Base-by-base conservation (phyloP, 140 eudicot genomes). In the Flaveria floridana region DNA sequence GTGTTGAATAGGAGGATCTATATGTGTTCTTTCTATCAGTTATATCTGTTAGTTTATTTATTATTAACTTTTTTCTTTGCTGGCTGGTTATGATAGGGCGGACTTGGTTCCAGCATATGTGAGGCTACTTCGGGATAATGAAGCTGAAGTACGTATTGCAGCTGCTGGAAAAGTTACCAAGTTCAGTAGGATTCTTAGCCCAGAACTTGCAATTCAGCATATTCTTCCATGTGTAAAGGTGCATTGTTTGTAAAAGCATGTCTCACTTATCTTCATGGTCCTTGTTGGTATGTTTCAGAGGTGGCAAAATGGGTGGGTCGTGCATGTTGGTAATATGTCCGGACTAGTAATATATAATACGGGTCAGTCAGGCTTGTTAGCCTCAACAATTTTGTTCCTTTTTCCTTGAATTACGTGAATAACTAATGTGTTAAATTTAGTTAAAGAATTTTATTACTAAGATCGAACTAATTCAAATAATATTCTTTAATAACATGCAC, bases 221-320 rank as follows among this genome's bases (percentile, higher is more conserved):
- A 94, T 94, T 81, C 95, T 94, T 79, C 99, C 99, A 52, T 94
- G 99, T 83, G 99, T 94, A 65, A 94, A 94, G 99, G 99, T 94
- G 75, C 37, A 39, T 48, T 64, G 12, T 55, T 72, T 7, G 13
- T 25, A 19, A 66, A 84, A 19, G 63, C 21, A 70, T 53, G 1
- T 3, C 65, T 68, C 71, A 55, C 12, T 19, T 13, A 50, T 61
- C 46, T 71, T n/a, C 67, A 59, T 26, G 39, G 28, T 46, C 44
- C 37, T 30, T 62, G 39, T 77, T 19, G 1, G 13, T 58, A 23
- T 82, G 39, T 23, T 76, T 25, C 23, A 46, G 42, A 19, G 19
- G 16, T 53, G 53, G 66, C 15, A 41, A 41, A 23, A 16, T 6
- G 56, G 57, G 76, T 11, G 14, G 41, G 76, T 37, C 8, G 13